These are phyloP conservation scores for Suzukiozyma palmioleophila DNA, from an alignment of 1,139 yeast species.

Conservation along the genomic window DNA sequence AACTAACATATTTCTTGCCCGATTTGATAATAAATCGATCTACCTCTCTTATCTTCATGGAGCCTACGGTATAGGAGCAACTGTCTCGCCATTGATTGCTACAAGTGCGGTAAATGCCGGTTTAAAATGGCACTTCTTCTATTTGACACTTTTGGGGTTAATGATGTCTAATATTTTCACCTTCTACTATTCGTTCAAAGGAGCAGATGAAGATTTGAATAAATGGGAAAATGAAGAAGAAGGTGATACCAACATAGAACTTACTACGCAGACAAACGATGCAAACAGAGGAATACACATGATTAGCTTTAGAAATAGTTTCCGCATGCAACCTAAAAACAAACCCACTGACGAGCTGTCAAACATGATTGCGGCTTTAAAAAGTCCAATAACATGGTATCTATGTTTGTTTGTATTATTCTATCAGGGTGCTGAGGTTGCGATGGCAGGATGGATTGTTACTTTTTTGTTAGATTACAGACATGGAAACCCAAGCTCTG, in stretches of 20 bases:
- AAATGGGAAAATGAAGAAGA: slow-evolving; percentile 27
- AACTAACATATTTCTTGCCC: slow-evolving; percentile 52
- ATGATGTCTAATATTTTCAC: slow-evolving; percentile 22
- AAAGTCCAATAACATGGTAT: slow-evolving; percentile 48
- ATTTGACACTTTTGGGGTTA: slow-evolving; percentile 43
- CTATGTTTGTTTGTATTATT: slow-evolving; percentile 50
- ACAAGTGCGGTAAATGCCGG: slow-evolving; percentile 49
- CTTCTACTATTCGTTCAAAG: slow-evolving; percentile 34
- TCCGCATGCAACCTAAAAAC: slow-evolving; percentile 2
- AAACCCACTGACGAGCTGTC: slow-evolving; percentile 2
- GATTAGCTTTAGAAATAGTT: slow-evolving; percentile 3
- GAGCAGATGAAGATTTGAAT: slow-evolving; percentile 39
- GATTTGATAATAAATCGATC: slow-evolving; percentile 44
- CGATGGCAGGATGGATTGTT: slow-evolving; percentile 70
- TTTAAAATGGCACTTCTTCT: slow-evolving; percentile 50
- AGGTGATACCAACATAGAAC: neutral
- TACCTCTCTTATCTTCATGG: slow-evolving; percentile 56
- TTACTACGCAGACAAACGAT: neutral
- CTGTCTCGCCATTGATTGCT: slow-evolving; percentile 54
- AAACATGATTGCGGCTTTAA: slow-evolving; percentile 29
- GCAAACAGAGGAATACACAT: neutral
- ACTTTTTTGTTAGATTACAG: slow-evolving; percentile 58
- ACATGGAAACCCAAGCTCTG: slow-evolving; percentile 37
- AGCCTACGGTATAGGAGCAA: slow-evolving; percentile 61
- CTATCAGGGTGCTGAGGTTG: slow-evolving; percentile 68